phyloP scores from a whole-genome alignment of 768 basidiomycete species.

The Tylopilus sp. region DNA sequence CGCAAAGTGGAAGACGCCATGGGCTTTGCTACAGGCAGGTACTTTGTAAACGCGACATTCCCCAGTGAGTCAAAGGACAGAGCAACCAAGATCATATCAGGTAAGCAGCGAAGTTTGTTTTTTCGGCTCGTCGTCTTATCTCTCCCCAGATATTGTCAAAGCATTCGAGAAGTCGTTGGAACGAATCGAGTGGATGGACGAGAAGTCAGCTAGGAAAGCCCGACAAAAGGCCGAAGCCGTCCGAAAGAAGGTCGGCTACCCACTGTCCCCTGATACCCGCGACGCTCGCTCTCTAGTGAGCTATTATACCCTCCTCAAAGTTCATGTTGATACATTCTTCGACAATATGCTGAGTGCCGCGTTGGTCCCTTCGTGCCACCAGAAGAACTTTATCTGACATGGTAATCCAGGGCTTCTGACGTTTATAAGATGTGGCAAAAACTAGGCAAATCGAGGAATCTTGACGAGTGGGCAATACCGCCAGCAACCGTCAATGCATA shows the following conservation, averaged over 20 bases:
- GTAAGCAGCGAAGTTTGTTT: constrained; percentile 35
- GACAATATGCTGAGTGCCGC: constrained; percentile 71
- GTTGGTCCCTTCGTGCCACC: constrained; percentile 30
- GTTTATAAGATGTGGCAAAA: constrained; percentile 69
- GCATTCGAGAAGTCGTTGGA: constrained; percentile 79
- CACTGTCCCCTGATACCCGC: constrained; percentile 78
- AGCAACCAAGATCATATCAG: constrained; percentile 78
- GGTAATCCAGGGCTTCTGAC: constrained; percentile 46
- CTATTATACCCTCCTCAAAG: constrained; percentile 72
- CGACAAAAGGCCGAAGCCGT: constrained; percentile 63
- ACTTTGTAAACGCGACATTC: constrained; percentile 85
- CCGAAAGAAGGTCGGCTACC: constrained; percentile 91
- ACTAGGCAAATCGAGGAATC: constrained; percentile 68
- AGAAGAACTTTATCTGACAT: constrained; percentile 6
- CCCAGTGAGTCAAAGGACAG: constrained; percentile 73
- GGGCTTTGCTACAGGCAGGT: constrained; percentile 88
- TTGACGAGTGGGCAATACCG: constrained; percentile 82
- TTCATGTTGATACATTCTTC: constrained; percentile 73
- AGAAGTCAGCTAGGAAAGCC: constrained; percentile 74
- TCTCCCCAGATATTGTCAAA: constrained; percentile 63
- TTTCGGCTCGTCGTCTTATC: not conserved
- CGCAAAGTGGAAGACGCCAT: constrained; percentile 64
- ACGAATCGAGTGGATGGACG: constrained; percentile 89
- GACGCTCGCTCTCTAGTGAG: constrained; percentile 61
- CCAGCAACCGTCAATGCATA: constrained; percentile 88